phyloP scores from a whole-genome alignment of 75 land plant species.

The Isoetes taiwanensis region DNA sequence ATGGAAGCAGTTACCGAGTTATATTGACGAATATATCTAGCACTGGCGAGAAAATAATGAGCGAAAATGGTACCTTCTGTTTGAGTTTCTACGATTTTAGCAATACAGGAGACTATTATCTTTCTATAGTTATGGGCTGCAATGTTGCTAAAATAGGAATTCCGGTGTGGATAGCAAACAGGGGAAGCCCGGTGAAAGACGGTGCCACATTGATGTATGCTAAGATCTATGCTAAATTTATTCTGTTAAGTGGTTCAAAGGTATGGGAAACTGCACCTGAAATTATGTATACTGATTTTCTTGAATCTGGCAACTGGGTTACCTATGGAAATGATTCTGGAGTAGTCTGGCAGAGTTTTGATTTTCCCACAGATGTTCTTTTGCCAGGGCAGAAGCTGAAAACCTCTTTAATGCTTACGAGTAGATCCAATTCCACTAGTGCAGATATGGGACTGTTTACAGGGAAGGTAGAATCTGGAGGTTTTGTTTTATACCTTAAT shows the following conservation, averaged over 20 bases:
- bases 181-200: neutral
- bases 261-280: neutral
- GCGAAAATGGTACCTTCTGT: neutral
- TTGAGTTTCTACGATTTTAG: neutral
- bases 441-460: neutral
- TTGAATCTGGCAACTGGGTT: neutral
- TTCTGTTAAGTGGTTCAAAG: neutral
- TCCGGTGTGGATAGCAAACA: constrained; percentile 5
- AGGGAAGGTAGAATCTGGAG: neutral
- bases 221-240: neutral
- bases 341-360: constrained; percentile 1
- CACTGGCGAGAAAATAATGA: neutral
- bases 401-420: too few species aligned
- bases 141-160: neutral
- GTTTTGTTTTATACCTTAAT: neutral
- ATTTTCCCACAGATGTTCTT: neutral
- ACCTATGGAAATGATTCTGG: neutral
- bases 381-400: neutral
- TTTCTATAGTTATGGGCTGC: neutral
- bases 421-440: neutral
- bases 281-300: neutral
- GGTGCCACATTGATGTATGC: neutral
- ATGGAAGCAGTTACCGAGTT: too few species aligned
- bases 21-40: too few species aligned
- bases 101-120: neutral